Evolutionary conservation across 1,284 basidiomycete species (phyloP).

Genomic region (Marasmius sp.): DNA sequence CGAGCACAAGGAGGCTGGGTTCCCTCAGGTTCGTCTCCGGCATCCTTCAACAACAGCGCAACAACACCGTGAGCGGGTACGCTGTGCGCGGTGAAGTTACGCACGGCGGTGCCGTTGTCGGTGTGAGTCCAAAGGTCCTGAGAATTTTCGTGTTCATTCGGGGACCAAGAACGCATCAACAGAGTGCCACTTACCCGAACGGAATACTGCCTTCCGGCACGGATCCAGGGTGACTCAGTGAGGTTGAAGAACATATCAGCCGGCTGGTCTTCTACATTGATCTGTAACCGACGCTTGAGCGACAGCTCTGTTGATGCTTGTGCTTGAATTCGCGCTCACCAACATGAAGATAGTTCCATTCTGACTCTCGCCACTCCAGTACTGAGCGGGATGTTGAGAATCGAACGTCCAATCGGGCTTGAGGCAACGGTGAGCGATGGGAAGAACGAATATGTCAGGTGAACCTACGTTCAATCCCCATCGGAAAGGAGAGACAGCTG

Average conservation of each 20-base stretch:
- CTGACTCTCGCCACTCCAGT: slow-evolving; percentile 50
- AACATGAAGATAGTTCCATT: slow-evolving; percentile 56
- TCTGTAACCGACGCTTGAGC: slow-evolving; percentile 21
- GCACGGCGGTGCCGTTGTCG: slow-evolving; percentile 55
- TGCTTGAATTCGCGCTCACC: slow-evolving; percentile 26
- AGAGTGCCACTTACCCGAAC: slow-evolving; percentile 44
- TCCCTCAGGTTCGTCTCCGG: slow-evolving; percentile 53
- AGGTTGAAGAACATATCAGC: slow-evolving; percentile 57
- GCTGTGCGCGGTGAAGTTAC: slow-evolving; percentile 49
- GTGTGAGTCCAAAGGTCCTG: slow-evolving; percentile 65
- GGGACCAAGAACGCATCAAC: not conserved
- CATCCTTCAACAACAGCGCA: slow-evolving; percentile 54
- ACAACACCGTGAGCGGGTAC: slow-evolving; percentile 60
- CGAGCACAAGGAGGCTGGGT: slow-evolving; percentile 37
- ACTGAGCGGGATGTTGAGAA: slow-evolving; percentile 46
- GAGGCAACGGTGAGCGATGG: not conserved
- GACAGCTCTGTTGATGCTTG: no score
- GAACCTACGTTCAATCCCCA: slow-evolving; percentile 48
- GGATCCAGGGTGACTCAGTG: slow-evolving; percentile 65
- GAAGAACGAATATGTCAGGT: not conserved
- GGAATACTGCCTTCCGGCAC: slow-evolving; percentile 57
- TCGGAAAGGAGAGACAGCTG: slow-evolving; percentile 41
- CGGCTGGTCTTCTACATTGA: slow-evolving; percentile 48
- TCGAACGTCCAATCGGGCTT: slow-evolving; percentile 52
- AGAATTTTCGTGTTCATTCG: not conserved